Percentiles rank a stretch among this genome's conserved stretches.
phyloP scores from a whole-genome alignment of 805 yeast genomes.

The Kodamaea nitidulidarum region DNA sequence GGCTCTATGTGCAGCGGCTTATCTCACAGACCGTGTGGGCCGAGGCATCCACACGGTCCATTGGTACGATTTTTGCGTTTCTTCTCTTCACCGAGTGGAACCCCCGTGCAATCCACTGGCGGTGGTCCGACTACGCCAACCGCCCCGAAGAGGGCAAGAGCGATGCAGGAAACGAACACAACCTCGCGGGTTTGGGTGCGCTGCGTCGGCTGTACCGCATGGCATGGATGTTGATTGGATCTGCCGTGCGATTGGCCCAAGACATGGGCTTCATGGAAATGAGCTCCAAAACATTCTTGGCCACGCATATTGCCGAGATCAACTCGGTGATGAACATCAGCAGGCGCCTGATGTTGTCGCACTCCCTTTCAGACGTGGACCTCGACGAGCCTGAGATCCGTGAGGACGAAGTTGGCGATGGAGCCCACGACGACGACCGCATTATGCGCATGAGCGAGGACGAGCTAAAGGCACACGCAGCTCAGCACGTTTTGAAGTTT shows the following conservation, averaged over 20 bases:
- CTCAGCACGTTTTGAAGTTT: conserved; percentile 44
- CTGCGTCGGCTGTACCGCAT: conserved; percentile 82
- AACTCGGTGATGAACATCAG: conserved; percentile 79
- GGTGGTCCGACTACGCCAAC: conserved; percentile 82
- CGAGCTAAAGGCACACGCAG: conserved; percentile 22
- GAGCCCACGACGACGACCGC: conserved; percentile 23
- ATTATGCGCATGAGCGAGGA: conserved; percentile 33
- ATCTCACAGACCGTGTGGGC: conserved; percentile 92
- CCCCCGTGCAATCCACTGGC: conserved; percentile 88
- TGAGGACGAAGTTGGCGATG: conserved; percentile 30
- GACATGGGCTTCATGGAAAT: conserved; percentile 78
- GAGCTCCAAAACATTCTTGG: conserved; percentile 69
- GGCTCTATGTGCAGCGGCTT: conserved; percentile 79
- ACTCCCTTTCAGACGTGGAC: conserved; percentile 65
- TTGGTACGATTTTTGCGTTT: conserved; percentile 84
- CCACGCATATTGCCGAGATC: conserved; percentile 81
- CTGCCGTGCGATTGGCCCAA: conserved; percentile 81
- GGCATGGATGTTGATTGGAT: conserved; percentile 93
- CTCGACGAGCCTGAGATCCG: conserved; percentile 42
- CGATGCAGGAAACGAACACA: conserved; percentile 17
- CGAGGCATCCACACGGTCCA: conserved; percentile 80
- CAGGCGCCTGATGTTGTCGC: conserved; percentile 71
- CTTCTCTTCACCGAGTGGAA: conserved; percentile 91
- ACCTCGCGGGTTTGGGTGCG: conserved; percentile 73
- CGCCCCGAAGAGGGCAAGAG: conserved; percentile 39